These are phyloP conservation scores for Cadophora luteo-olivacea DNA, from an alignment of 2,329 filamentous ascomycete genomes.

Conservation along the genomic window DNA sequence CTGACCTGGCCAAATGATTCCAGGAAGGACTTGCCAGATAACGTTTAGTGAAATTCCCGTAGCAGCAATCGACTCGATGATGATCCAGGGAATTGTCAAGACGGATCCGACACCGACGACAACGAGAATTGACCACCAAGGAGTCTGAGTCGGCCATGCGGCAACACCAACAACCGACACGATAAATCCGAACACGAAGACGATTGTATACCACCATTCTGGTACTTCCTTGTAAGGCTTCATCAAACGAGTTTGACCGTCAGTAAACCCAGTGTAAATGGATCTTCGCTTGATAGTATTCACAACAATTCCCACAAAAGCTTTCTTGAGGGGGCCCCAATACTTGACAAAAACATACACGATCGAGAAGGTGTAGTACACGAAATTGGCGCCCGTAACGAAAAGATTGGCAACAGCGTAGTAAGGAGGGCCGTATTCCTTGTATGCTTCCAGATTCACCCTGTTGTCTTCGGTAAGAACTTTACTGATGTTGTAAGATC, in stretches of 20 bases:
- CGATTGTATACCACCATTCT: slow-evolving; percentile 57
- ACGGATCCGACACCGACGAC: slow-evolving; percentile 53
- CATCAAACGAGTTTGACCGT: slow-evolving; percentile 61
- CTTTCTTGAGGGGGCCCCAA: slow-evolving; percentile 45
- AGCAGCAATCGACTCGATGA: slow-evolving; percentile 56
- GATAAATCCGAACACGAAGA: slow-evolving; percentile 49
- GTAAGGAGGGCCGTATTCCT: slow-evolving; percentile 45
- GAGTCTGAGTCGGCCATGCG: slow-evolving; percentile 51
- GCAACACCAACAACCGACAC: slow-evolving; percentile 49
- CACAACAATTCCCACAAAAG: slow-evolving; percentile 41
- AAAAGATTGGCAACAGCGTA: slow-evolving; percentile 45
- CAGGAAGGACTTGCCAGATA: slow-evolving; percentile 24
- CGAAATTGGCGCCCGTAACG: slow-evolving; percentile 44
- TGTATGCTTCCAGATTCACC: slow-evolving; percentile 43
- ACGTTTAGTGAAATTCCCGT: slow-evolving; percentile 47
- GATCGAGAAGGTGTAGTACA: slow-evolving; percentile 40
- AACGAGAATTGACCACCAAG: slow-evolving; percentile 59
- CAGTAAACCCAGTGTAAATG: slow-evolving; percentile 49
- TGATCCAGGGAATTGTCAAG: slow-evolving; percentile 54
- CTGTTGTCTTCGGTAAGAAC: slow-evolving; percentile 13
- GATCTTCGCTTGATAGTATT: slow-evolving; percentile 21
- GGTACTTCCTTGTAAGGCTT: slow-evolving; percentile 59
- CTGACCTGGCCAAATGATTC: slow-evolving; percentile 19
- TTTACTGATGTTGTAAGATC: slow-evolving; percentile 20
- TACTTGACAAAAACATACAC: slow-evolving; percentile 48